Evolutionary conservation across 1,284 basidiomycete species (phyloP), one percentile per base, ranked within the genome.

Genomic region (Meripilus lineatus): DNA sequence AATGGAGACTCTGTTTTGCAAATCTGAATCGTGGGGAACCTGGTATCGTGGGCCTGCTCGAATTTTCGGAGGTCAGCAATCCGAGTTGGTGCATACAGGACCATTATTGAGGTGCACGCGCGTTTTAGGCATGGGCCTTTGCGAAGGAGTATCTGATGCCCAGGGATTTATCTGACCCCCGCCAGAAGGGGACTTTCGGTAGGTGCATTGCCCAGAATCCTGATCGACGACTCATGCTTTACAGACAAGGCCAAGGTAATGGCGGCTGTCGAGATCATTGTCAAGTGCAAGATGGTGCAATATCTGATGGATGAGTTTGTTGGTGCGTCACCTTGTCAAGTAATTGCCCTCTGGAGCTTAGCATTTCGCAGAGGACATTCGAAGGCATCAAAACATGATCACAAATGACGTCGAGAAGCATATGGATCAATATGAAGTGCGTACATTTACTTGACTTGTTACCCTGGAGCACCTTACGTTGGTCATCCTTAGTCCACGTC

Each of bases 1-100:
- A 84, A 65, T 88, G 84, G 84, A 79, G 84, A 50, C 74, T 80
- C 23, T 70, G 80, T 0, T 86, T 87, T 57, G 63, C 68, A 15
- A 73, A 81, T 17, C 66, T 88, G 39, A 88, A 88, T 55, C 70
- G 74, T 20, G 64, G 66, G 8, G 68, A 80, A 37, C 74, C 74
- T 35, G 84, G 84, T 5, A 84, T 86, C 46, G 63, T 75, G 8
- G 84, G 85, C 8, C 68, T 88, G 7, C 65, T 86, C 56, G 61
- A 65, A 3, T 84, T 83, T 59, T 83, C 79, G 50, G 70, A 81
- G 62, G 84, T 82, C 54, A 38, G 67, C 56, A 20, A 44, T n/a
- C n/a, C n/a, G 40, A 39, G 41, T 28, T 35, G 5, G 33, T 42
- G 42, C 13, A 28, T 6, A 23, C 15, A 13, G n/a, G 4, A 8